Evolutionary conservation across 495 filamentous ascomycete genomes (phyloP).

Genomic region (Talaromyces stipitatus): DNA sequence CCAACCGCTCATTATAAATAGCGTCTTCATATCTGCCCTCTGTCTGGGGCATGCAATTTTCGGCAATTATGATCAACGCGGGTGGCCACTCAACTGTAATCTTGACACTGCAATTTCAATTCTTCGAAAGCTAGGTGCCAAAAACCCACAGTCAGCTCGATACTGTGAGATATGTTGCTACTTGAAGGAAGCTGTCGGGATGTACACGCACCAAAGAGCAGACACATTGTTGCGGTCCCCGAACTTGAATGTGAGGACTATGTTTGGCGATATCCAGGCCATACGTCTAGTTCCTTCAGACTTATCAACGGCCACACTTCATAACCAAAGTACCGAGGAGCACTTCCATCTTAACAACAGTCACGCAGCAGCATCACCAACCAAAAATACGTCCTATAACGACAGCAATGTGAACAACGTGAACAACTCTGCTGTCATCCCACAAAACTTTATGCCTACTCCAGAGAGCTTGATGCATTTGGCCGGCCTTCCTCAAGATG

Average conservation of each 20-base stretch:
- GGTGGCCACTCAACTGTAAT: not conserved
- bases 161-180: not conserved
- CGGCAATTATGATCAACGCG: constrained; percentile 23
- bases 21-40: constrained; percentile 64
- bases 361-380: not conserved
- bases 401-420: not conserved
- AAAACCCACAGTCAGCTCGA: not conserved
- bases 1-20: constrained; percentile 65
- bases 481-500: not conserved
- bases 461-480: not conserved
- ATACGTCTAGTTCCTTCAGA: not conserved
- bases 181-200: not conserved
- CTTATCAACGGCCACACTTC: not conserved
- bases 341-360: not conserved
- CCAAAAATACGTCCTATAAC: not conserved
- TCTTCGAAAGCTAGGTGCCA: not conserved
- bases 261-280: not conserved
- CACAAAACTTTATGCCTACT: not conserved
- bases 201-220: not conserved
- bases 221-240: not conserved
- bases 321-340: not conserved
- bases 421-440: not conserved
- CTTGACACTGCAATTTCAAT: not conserved
- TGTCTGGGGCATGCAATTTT: constrained; percentile 65
- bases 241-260: not conserved